These are phyloP conservation scores for Globisporangium emineosum DNA, from an alignment of 352 stramenopile species.

Conservation along the genomic window DNA sequence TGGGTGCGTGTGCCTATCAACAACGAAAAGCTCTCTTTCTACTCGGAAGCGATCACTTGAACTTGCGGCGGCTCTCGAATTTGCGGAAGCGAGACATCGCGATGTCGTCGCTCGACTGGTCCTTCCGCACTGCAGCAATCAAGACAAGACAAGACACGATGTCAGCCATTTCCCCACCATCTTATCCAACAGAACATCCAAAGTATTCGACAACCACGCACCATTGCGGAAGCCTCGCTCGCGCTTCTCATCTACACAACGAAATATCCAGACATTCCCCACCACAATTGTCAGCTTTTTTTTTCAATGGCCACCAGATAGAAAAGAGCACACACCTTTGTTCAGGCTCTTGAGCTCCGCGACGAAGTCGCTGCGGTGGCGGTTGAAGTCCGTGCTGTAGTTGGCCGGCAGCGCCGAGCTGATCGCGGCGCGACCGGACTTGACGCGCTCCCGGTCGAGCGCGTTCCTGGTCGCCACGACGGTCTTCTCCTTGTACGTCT, in stretches of 20 bases:
- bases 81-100: conserved; percentile 74
- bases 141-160: neutral
- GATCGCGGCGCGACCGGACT: conserved; percentile 11
- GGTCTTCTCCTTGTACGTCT: conserved; percentile 47
- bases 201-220: conserved; percentile 15
- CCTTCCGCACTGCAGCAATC: conserved; percentile 37
- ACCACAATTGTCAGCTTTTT: neutral
- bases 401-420: conserved; percentile 66
- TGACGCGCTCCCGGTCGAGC: conserved; percentile 30
- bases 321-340: conserved; percentile 31
- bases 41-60: conserved; percentile 19
- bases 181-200: neutral
- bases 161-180: neutral
- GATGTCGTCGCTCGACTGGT: conserved; percentile 59
- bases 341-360: conserved; percentile 64
- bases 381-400: conserved; percentile 78
- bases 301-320: neutral
- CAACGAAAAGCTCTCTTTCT: neutral
- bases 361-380: conserved; percentile 63
- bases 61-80: conserved; percentile 55
- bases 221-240: conserved; percentile 60
- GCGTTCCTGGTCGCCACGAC: conserved; percentile 46
- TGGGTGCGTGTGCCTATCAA: neutral
- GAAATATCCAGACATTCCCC: conserved; percentile 2
- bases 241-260: conserved; percentile 61